Evolutionary conservation across 495 filamentous ascomycete species (phyloP), one percentile per base, ranked within the genome.

Genomic region (Penicillium coffeae): DNA sequence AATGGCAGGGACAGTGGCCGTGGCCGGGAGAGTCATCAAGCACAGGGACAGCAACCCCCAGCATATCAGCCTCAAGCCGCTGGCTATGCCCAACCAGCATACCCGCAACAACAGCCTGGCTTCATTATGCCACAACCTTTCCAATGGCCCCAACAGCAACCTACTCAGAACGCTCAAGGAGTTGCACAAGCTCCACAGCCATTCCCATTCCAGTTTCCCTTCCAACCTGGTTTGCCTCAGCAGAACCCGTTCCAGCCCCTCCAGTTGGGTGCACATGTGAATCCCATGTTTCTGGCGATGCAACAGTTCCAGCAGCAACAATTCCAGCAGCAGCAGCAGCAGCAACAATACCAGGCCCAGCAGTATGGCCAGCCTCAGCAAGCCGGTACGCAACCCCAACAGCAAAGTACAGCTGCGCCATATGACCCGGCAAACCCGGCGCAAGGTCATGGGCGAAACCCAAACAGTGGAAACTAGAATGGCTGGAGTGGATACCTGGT

Each of bases 261-360:
- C 6, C 69, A 72, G 1, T 58, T 68, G n/a, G 81, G 78, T 25
- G 72, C 79, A 1, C 82, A 83, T 43, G 74, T 88, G 52, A 87
- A 85, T 45, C 85, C 85, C 5, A 73, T 80, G 1, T 84, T 88
- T 66, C 73, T 87, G 51, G 71, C 70, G 51, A 62, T 64, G 20
- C 44, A 74, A 45, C 71, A 74, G 43, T 71, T 73, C 41, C 68
- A 70, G 33, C 70, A 66, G 21, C 70, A 74, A 47, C 56, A 54
- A 13, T 63, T 70, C 41, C 73, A 70, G 43, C 62, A 68, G 43
- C 62, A 57, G 30, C 62, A 64, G 13, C 64, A 64, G 19, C 60
- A 65, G 14, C 41, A 48, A 10, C 40, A 41, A 16, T 22, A 42
- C 5, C 63, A 61, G 15, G 47, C 45, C 19, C 63, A 66, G 25